Percentiles rank a stretch among this genome's conserved stretches.
These are phyloP conservation scores for Teunomyces barrocoloradensis DNA, from an alignment of 805 yeast species.

Conservation along the genomic window DNA sequence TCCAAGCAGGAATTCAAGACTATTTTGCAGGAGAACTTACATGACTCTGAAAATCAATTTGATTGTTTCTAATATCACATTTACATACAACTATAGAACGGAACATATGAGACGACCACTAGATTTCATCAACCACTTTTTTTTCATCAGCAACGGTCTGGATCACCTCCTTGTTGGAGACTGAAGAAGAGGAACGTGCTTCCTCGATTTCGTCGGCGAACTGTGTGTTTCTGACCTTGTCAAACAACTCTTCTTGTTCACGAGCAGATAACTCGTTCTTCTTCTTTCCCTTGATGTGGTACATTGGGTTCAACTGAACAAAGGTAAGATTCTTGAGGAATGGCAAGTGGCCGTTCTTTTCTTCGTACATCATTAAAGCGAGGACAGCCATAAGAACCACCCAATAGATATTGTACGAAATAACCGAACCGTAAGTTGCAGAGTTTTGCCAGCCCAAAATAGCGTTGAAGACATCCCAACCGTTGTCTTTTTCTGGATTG, in stretches of 20 bases:
- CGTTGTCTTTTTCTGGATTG: constrained; percentile 23
- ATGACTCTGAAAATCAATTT: constrained; percentile 31
- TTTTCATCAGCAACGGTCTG: not conserved
- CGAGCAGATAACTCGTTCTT: constrained; percentile 51
- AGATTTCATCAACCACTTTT: not conserved
- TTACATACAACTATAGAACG: not conserved
- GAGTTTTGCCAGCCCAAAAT: constrained; percentile 29
- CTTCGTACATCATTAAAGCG: constrained; percentile 21
- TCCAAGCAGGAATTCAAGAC: constrained; percentile 27
- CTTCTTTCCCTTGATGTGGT: constrained; percentile 67
- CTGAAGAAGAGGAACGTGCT: not conserved
- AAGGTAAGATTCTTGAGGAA: constrained; percentile 15
- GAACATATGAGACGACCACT: not conserved
- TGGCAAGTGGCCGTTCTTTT: constrained; percentile 25
- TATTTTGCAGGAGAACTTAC: constrained; percentile 25
- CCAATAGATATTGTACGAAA: constrained; percentile 27
- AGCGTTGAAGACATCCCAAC: constrained; percentile 27
- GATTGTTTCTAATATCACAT: constrained; percentile 23
- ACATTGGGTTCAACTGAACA: constrained; percentile 66
- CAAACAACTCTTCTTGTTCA: constrained; percentile 55
- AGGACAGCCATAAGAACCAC: constrained; percentile 15
- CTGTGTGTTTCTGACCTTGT: constrained; percentile 20
- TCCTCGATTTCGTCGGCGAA: constrained; percentile 17
- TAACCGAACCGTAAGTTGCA: constrained; percentile 25
- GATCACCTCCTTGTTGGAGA: constrained; percentile 3